Evolutionary conservation across 2,329 filamentous ascomycete genomes (phyloP).

Genomic region (Fusarium foetens): DNA sequence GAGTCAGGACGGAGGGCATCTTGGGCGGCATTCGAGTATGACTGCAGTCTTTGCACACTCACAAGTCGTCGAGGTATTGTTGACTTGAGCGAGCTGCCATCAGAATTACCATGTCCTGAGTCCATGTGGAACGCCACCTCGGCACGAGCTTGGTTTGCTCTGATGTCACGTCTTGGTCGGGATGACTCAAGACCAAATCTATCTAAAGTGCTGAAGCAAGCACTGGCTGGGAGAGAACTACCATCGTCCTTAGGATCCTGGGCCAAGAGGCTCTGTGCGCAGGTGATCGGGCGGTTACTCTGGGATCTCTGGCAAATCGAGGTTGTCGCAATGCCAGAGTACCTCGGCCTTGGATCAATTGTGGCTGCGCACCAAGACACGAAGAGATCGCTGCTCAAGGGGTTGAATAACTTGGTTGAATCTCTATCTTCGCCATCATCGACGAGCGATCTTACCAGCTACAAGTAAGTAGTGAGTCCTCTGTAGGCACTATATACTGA

Average conservation of each 20-base stretch:
- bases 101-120: background rate
- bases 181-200: background rate
- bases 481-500: rapidly evolving
- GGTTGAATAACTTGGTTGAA: background rate
- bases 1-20: background rate
- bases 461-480: background rate
- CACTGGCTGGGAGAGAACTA: background rate
- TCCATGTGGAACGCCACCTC: conserved; percentile 2
- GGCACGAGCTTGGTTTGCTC: background rate
- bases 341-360: background rate
- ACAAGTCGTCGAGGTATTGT: conserved; percentile 1
- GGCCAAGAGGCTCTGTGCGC: background rate
- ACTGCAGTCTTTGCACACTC: conserved; percentile 2
- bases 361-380: background rate
- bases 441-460: background rate
- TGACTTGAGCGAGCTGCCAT: background rate
- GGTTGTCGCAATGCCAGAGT: background rate
- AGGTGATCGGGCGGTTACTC: background rate
- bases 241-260: background rate
- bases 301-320: conserved; percentile 5
- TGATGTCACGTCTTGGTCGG: background rate
- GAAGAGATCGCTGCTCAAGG: background rate
- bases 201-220: background rate
- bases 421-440: background rate
- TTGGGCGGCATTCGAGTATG: conserved; percentile 3